Percentiles rank a stretch among this genome's conserved stretches.
These are phyloP conservation scores for Colletotrichum echinochloae DNA, from an alignment of 2,329 filamentous ascomycete species.

Conservation along the genomic window DNA sequence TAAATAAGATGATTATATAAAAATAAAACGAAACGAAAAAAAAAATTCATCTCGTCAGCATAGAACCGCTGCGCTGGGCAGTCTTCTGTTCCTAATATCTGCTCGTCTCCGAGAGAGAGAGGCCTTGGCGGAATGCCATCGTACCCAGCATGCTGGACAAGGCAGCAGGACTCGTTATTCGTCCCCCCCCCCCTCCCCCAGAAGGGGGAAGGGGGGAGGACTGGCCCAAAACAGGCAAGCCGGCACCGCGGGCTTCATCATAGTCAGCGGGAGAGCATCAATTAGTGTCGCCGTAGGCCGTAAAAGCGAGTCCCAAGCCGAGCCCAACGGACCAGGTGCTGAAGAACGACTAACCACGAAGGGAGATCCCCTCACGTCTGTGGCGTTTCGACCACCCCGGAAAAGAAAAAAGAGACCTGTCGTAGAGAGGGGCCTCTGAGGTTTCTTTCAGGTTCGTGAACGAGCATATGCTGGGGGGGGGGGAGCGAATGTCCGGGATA, in stretches of 20 bases:
- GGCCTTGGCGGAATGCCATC: not conserved
- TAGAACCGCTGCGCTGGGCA: not conserved
- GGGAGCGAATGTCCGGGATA: not conserved
- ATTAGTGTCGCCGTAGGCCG: constrained; percentile 11
- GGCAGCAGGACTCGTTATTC: constrained; percentile 2
- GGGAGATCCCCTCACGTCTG: constrained; percentile 10
- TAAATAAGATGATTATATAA: too few species aligned
- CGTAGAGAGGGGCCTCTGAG: not conserved
- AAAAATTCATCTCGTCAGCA: not conserved
- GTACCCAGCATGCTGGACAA: not conserved
- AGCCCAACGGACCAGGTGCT: constrained; percentile 11
- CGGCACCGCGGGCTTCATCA: constrained; percentile 1
- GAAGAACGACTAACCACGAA: constrained; percentile 31
- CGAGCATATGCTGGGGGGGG: not conserved
- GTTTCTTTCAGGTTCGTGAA: not conserved
- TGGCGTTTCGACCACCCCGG: constrained; percentile 16
- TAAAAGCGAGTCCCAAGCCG: not conserved
- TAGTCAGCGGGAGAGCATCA: constrained; percentile 19
- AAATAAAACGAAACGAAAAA: too few species aligned
- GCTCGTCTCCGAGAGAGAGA: too few species aligned
- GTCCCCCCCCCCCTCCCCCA: too few species aligned
- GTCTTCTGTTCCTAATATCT: not conserved
- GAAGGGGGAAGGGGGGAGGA: too few species aligned
- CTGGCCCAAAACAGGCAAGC: constrained; percentile 13
- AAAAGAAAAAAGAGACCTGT: too few species aligned